phyloP scores from a whole-genome alignment of 2,329 filamentous ascomycete genomes.

The Neonectria coccinea region DNA sequence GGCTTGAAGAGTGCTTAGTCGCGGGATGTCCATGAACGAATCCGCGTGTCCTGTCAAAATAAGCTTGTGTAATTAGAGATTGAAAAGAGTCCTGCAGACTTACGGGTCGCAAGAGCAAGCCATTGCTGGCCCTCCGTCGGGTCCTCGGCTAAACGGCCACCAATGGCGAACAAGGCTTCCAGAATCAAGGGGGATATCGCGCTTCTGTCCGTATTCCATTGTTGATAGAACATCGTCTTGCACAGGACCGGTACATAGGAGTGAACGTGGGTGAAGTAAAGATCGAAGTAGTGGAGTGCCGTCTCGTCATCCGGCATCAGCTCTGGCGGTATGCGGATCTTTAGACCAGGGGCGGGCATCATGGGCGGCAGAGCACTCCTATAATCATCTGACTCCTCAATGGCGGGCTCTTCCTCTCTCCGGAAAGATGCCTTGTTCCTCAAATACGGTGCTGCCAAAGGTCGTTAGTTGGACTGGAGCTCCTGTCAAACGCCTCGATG shows the following conservation, averaged over 20 bases:
- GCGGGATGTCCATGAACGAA: conserved; percentile 91
- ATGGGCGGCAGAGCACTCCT: conserved; percentile 77
- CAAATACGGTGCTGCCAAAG: conserved; percentile 80
- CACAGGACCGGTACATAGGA: conserved; percentile 93
- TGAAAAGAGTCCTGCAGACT: conserved; percentile 34
- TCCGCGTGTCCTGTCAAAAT: conserved; percentile 79
- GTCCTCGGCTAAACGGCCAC: conserved; percentile 84
- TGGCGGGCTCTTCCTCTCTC: conserved; percentile 69
- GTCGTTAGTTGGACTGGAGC: conserved; percentile 30
- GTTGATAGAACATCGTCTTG: conserved; percentile 83
- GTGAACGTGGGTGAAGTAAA: conserved; percentile 91
- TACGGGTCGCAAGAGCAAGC: conserved; percentile 89
- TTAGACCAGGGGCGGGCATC: conserved; percentile 75
- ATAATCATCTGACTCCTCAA: conserved; percentile 79
- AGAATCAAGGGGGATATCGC: conserved; percentile 89
- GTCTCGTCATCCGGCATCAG: conserved; percentile 92
- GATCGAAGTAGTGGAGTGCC: conserved; percentile 85
- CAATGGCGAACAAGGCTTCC: conserved; percentile 91
- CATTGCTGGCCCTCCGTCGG: conserved; percentile 89
- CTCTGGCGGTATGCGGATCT: conserved; percentile 88
- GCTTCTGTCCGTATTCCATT: conserved; percentile 87
- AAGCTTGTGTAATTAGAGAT: conserved; percentile 31
- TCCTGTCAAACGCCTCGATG: background rate
- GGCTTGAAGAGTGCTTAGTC: conserved; percentile 91
- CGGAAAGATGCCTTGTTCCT: conserved; percentile 68